Conservation (phyloP, 352 stramenopile species). For the Globisporangium barbulae region DNA sequence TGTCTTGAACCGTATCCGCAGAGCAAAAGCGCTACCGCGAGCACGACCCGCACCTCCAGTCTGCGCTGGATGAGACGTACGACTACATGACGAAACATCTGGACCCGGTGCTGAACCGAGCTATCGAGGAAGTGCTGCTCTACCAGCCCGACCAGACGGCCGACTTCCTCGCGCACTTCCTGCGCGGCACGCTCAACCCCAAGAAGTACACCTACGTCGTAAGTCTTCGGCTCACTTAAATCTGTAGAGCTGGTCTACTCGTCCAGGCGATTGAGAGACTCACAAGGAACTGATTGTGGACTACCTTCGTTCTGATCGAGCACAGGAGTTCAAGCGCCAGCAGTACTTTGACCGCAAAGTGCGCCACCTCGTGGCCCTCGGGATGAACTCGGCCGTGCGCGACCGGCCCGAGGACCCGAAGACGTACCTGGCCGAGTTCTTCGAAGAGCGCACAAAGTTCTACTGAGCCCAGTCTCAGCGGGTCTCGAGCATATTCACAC, state of each 20-base stretch:
- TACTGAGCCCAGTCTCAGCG: constrained; percentile 30
- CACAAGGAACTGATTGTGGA: background rate
- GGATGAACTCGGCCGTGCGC: constrained; percentile 57
- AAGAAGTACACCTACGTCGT: constrained; percentile 78
- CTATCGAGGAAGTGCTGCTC: constrained; percentile 65
- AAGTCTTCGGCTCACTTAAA: constrained; percentile 10
- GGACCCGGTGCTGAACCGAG: constrained; percentile 55
- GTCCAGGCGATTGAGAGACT: background rate
- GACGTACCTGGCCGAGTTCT: constrained; percentile 62
- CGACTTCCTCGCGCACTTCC: constrained; percentile 63
- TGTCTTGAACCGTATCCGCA: constrained; percentile 15
- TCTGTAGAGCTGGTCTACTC: too few species aligned
- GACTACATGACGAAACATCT: constrained; percentile 69
- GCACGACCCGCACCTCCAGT: constrained; percentile 48
- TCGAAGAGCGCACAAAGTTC: constrained; percentile 65
- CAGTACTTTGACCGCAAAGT: constrained; percentile 78
- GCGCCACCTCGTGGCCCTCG: constrained; percentile 59
- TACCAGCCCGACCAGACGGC: constrained; percentile 73
- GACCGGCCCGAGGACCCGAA: constrained; percentile 51
- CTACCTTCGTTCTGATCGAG: background rate
- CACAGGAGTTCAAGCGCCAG: constrained; percentile 62
- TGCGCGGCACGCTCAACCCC: constrained; percentile 61
- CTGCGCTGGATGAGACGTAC: constrained; percentile 54
- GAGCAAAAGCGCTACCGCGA: constrained; percentile 58
- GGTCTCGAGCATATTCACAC: background rate